Evolutionary conservation across 2,329 filamentous ascomycete species (phyloP).

Genomic region (Orbilia javanica): DNA sequence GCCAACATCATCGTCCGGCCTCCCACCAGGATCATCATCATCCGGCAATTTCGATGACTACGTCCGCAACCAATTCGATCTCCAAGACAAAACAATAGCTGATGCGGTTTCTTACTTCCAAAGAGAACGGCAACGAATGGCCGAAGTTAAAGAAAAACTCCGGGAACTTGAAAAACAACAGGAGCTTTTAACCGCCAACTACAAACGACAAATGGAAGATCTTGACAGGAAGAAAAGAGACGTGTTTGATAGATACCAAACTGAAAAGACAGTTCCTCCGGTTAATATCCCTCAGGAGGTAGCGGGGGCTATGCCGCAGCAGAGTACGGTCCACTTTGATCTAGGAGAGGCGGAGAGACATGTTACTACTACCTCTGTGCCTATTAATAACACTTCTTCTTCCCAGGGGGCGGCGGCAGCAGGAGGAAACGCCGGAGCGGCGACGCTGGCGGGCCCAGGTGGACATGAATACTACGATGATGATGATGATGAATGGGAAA

Average conservation of each 20-base stretch:
- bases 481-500: slow-evolving; percentile 50
- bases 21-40: neutral
- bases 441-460: neutral
- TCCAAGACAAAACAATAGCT: slow-evolving; percentile 50
- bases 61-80: slow-evolving; percentile 55
- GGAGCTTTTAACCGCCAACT: slow-evolving; percentile 42
- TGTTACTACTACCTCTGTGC: slow-evolving; percentile 21
- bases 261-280: slow-evolving; percentile 40
- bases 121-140: slow-evolving; percentile 47
- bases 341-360: slow-evolving; percentile 51
- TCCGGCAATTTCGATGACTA: slow-evolving; percentile 56
- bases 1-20: neutral
- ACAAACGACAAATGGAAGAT: slow-evolving; percentile 55
- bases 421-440: slow-evolving; percentile 9
- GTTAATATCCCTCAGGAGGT: slow-evolving; percentile 46
- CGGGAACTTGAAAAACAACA: slow-evolving; percentile 54
- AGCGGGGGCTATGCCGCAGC: slow-evolving; percentile 39
- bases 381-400: slow-evolving; percentile 20
- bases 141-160: slow-evolving; percentile 49
- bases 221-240: slow-evolving; percentile 49
- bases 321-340: slow-evolving; percentile 51
- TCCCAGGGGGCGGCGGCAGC: neutral
- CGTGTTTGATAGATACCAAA: slow-evolving; percentile 45
- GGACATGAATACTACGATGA: slow-evolving; percentile 45
- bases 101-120: slow-evolving; percentile 52